Conservation (phyloP, 108 stramenopile genomes). For the Epipyxis sp. region DNA sequence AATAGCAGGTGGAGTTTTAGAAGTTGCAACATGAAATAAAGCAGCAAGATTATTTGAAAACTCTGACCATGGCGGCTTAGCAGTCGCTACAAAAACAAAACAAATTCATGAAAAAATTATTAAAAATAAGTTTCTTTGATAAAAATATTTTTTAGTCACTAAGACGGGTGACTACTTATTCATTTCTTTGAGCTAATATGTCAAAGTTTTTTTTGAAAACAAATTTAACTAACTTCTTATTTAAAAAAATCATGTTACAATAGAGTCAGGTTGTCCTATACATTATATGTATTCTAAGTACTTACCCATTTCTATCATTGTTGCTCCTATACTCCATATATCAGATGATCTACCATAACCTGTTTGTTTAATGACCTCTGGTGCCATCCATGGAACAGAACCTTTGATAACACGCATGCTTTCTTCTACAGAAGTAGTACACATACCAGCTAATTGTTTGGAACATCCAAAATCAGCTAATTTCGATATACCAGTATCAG, state of each 20-base stretch:
- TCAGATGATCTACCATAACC: constrained; percentile 47
- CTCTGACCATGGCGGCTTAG: constrained; percentile 49
- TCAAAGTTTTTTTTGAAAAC: too few relatives aligned
- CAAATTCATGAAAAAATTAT: too few relatives aligned
- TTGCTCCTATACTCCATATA: constrained; percentile 52
- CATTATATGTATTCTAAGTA: too few relatives aligned
- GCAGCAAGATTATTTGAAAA: constrained; percentile 52
- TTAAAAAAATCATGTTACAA: too few relatives aligned
- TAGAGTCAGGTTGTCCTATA: too few relatives aligned
- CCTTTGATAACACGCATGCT: constrained; percentile 46
- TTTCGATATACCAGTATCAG: constrained; percentile 71
- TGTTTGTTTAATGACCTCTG: constrained; percentile 58
- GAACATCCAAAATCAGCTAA: constrained; percentile 57
- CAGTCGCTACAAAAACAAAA: constrained; percentile 41
- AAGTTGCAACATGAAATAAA: constrained; percentile 52
- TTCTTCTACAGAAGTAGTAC: constrained; percentile 42
- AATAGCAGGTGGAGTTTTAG: constrained; percentile 24
- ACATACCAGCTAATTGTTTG: constrained; percentile 32
- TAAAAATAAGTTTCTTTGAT: too few relatives aligned
- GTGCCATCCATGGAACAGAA: constrained; percentile 64
- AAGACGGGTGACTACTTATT: too few relatives aligned
- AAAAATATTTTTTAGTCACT: too few relatives aligned
- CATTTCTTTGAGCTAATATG: too few relatives aligned
- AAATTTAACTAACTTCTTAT: too few relatives aligned
- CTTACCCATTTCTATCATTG: constrained; percentile 53